Percentiles rank a stretch among this genome's conserved stretches.
These are phyloP conservation scores for Schoenoplectus triqueter DNA, from an alignment of 202 grass and related monocot genomes.

Conservation along the genomic window DNA sequence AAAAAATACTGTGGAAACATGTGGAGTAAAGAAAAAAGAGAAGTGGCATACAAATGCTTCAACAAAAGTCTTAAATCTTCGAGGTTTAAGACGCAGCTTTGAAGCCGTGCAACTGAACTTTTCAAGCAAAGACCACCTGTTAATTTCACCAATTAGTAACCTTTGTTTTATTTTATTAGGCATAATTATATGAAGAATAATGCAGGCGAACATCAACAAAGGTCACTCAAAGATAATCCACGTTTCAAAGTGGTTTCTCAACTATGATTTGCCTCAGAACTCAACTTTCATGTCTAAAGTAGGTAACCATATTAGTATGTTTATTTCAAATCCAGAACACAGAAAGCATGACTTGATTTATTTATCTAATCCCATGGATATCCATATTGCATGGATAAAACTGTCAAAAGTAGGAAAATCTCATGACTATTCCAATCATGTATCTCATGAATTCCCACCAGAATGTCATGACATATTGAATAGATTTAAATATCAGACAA, in stretches of 20 bases:
- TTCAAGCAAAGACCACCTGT: constrained; percentile 99
- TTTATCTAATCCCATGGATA: constrained; percentile 7
- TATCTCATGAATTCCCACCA: constrained; percentile 25
- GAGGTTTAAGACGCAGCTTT: constrained; percentile 93
- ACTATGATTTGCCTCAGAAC: neutral
- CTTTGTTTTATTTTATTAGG: neutral
- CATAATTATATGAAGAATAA: neutral
- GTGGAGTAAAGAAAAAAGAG: constrained; percentile 31
- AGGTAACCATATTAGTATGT: neutral
- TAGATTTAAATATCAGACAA: neutral
- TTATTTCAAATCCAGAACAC: constrained; percentile 21
- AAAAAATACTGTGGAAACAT: constrained; percentile 30
- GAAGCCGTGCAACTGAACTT: constrained; percentile 97
- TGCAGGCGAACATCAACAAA: neutral
- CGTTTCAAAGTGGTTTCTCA: too few species aligned
- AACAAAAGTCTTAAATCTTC: constrained; percentile 98
- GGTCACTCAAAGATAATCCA: neutral
- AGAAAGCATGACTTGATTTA: constrained; percentile 3
- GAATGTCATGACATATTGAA: constrained; percentile 1
- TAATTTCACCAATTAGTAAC: constrained; percentile 45
- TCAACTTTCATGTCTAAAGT: constrained; percentile 14
- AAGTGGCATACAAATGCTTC: constrained; percentile 81
- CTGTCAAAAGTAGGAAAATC: neutral
- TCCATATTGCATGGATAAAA: constrained; percentile 1
- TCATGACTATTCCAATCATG: constrained; percentile 6